Evolutionary conservation across 2,329 filamentous ascomycete genomes (phyloP).

Genomic region (Zalaria obscura): DNA sequence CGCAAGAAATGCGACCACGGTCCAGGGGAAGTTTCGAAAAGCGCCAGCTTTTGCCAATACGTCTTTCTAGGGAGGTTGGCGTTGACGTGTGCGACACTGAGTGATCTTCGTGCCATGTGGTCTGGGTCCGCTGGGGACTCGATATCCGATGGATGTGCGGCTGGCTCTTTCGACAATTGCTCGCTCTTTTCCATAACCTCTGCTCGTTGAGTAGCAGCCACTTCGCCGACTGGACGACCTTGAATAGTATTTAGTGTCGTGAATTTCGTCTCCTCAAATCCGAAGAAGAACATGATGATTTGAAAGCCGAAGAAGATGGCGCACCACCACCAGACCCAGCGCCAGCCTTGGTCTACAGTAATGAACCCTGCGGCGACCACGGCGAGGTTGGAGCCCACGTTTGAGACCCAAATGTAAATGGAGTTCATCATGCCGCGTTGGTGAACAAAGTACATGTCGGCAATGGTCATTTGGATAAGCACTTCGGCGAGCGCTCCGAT

Average conservation of each 20-base stretch:
- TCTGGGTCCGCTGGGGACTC: background rate
- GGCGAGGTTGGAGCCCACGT: slow-evolving; percentile 20
- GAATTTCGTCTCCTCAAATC: slow-evolving; percentile 27
- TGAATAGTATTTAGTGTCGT: slow-evolving; percentile 7
- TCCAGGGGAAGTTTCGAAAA: slow-evolving; percentile 18
- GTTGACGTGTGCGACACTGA: slow-evolving; percentile 14
- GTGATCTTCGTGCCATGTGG: slow-evolving; percentile 4
- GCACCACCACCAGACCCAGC: slow-evolving; percentile 36
- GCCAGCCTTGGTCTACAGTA: slow-evolving; percentile 30
- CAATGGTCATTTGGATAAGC: slow-evolving; percentile 37
- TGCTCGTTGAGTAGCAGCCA: background rate
- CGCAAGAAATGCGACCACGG: slow-evolving; percentile 16
- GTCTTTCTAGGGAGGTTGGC: slow-evolving; percentile 23
- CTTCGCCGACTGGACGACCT: slow-evolving; percentile 9
- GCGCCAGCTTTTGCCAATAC: slow-evolving; percentile 27
- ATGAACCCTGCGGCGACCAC: slow-evolving; percentile 28
- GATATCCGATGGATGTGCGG: slow-evolving; percentile 4
- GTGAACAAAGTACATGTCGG: slow-evolving; percentile 31
- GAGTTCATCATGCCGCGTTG: slow-evolving; percentile 32
- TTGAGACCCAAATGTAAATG: slow-evolving; percentile 27
- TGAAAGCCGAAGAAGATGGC: slow-evolving; percentile 24
- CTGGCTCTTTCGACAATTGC: slow-evolving; percentile 3
- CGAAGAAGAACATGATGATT: slow-evolving; percentile 26
- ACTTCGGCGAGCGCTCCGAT: slow-evolving; percentile 35
- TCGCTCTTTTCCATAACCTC: slow-evolving; percentile 7